Evolutionary conservation across 345 rosid genomes (phyloP), one percentile per base, ranked within the genome.

Genomic region (Lenwebbia sp.): DNA sequence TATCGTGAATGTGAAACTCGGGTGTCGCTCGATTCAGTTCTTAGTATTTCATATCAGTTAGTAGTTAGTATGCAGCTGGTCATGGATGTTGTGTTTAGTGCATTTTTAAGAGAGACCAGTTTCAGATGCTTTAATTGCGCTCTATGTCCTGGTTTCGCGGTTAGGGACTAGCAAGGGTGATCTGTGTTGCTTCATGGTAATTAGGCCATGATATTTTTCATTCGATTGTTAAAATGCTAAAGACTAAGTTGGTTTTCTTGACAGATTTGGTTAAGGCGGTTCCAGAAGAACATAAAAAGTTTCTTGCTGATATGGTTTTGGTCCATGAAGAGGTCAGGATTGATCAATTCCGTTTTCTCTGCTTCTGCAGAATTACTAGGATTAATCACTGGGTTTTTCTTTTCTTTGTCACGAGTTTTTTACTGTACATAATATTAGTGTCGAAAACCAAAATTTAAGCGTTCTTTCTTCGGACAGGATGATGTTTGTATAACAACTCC

Each of bases 261-360:
- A 33, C 92, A 97, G 98, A 93, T 87, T 94, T 95, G 93, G 84
- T 93, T 76, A 92, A 92, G 92, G 98, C 91, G 2, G 95, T 97
- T 47, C 98, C 97, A 19, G 96, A 93, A 86, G 94, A 92, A 85
- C 98, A 97, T 92, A 95, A 93, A 90, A 93, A 92, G 92, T 97
- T 95, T 91, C 94, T 97, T 86, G 93, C 92, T 50, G 88, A 92
- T 88, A 82, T 94, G 93, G 96, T 93, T 53, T 96, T 98, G 99
- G 94, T 95, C 84, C 94, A 95, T 88, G 96, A 95, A 91, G 97
- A 94, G 95, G 99, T 93, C 83, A 26, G 81, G n/a, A 13, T 84
- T 40, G 49, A 22, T 86, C 84, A 40, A 50, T 58, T 83, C 28
- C 86, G 84, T 81, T 83, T 25, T 78, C 54, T 87, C 26, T 54